A percentile compares a stretch with the other conserved stretches of the same genome.
Conservation (phyloP, 1,284 basidiomycete genomes). For the Ganoderma sinense region DNA sequence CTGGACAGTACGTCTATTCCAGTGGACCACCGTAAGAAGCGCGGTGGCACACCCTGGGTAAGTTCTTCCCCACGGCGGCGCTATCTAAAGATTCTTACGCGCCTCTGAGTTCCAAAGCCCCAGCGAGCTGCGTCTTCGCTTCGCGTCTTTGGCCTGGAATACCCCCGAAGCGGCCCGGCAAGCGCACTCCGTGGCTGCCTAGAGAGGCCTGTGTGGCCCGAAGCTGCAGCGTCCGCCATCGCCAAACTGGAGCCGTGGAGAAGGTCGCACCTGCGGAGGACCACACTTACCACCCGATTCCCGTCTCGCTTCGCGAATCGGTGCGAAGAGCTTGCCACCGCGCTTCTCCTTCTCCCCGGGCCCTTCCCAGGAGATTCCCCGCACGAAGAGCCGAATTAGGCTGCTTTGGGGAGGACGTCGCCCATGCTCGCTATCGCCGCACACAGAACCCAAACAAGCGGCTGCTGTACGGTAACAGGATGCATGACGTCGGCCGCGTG, state of each 20-base stretch:
- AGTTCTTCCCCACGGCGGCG: neutral
- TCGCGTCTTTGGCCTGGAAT: neutral
- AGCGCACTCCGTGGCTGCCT: neutral
- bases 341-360: neutral
- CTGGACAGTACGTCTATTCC: neutral
- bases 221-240: neutral
- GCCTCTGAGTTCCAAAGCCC: neutral
- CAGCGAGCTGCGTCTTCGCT: neutral
- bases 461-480: neutral
- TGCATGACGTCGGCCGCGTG: neutral
- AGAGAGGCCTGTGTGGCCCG: neutral
- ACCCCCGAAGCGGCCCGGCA: neutral
- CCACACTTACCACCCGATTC: neutral
- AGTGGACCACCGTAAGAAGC: neutral
- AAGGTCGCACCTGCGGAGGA: neutral
- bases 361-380: neutral
- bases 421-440: neutral
- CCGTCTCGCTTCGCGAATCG: constrained; percentile 1
- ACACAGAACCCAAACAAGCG: neutral
- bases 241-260: neutral
- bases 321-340: neutral
- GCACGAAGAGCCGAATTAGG: neutral
- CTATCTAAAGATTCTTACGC: neutral
- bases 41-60: neutral
- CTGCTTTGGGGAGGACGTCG: neutral